A percentile compares a stretch with the other conserved stretches of the same genome.
Conservation (phyloP, 1,284 basidiomycete species). For the Puccinia hordei region DNA sequence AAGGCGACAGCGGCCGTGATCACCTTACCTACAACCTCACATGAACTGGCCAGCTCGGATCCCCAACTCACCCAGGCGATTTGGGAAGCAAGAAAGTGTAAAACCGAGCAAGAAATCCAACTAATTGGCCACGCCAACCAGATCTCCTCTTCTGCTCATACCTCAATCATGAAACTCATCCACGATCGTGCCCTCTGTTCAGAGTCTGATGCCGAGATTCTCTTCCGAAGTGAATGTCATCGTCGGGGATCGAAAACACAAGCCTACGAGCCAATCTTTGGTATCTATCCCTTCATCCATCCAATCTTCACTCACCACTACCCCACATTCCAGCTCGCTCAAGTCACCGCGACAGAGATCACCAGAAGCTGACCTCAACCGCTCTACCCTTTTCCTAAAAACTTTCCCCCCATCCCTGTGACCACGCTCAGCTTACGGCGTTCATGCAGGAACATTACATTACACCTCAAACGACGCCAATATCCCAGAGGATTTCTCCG, state of each 20-base stretch:
- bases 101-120: slow-evolving; percentile 32
- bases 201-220: slow-evolving; percentile 32
- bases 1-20: not conserved
- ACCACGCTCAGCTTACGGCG: slow-evolving; percentile 14
- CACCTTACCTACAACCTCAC: not conserved
- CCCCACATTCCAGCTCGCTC: too few relatives aligned
- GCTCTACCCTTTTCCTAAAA: not conserved
- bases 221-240: slow-evolving; percentile 28
- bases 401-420: not conserved
- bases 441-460: slow-evolving; percentile 40
- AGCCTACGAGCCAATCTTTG: slow-evolving; percentile 44
- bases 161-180: slow-evolving; percentile 1
- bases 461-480: slow-evolving; percentile 16
- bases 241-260: slow-evolving; percentile 28
- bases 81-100: slow-evolving; percentile 7
- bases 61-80: not conserved
- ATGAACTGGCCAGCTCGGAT: not conserved
- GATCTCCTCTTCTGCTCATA: slow-evolving; percentile 26
- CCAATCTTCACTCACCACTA: not conserved
- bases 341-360: not conserved
- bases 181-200: not conserved
- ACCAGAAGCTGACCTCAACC: not conserved
- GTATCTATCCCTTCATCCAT: slow-evolving; percentile 9
- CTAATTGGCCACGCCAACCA: slow-evolving; percentile 27
- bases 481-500: not conserved